phyloP scores from a whole-genome alignment of 768 basidiomycete genomes.

The Megacollybia marginata region DNA sequence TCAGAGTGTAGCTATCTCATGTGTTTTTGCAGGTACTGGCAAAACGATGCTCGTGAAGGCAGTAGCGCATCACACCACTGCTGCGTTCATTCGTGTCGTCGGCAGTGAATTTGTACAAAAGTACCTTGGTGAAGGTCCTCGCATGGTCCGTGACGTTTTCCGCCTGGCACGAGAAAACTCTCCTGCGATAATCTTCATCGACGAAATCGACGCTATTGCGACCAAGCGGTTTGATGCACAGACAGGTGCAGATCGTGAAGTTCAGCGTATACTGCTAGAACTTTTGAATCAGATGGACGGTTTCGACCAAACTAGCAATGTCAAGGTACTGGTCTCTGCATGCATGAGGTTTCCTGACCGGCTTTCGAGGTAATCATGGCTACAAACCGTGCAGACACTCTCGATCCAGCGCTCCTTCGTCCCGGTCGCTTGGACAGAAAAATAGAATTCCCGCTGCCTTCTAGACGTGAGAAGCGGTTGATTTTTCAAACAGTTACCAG shows the following conservation, averaged over 20 bases:
- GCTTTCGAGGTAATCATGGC: constrained; percentile 91
- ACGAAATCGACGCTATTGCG: constrained; percentile 97
- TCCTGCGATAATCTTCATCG: constrained; percentile 98
- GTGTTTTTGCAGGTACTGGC: constrained; percentile 68
- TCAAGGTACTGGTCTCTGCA: constrained; percentile 53
- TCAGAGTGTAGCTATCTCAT: constrained; percentile 1
- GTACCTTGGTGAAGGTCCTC: constrained; percentile 97
- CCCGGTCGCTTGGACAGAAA: constrained; percentile 97
- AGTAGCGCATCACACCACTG: constrained; percentile 97
- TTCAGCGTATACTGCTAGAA: constrained; percentile 96
- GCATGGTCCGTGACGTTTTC: constrained; percentile 99
- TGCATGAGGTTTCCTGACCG: constrained; percentile 1
- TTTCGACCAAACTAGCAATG: constrained; percentile 97
- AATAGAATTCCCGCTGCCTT: constrained; percentile 96
- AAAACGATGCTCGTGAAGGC: constrained; percentile 99
- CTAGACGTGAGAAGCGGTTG: constrained; percentile 88
- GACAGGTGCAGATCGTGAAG: constrained; percentile 97
- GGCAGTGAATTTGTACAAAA: constrained; percentile 99
- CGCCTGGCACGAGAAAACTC: constrained; percentile 94
- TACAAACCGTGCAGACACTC: constrained; percentile 95
- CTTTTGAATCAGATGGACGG: constrained; percentile 99
- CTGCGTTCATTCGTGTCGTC: constrained; percentile 95
- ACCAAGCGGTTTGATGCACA: constrained; percentile 99
- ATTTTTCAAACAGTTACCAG: constrained; percentile 97
- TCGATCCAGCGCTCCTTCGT: constrained; percentile 94